These are phyloP conservation scores for Aspergillus sp. DNA, from an alignment of 2,329 filamentous ascomycete genomes.

Conservation along the genomic window DNA sequence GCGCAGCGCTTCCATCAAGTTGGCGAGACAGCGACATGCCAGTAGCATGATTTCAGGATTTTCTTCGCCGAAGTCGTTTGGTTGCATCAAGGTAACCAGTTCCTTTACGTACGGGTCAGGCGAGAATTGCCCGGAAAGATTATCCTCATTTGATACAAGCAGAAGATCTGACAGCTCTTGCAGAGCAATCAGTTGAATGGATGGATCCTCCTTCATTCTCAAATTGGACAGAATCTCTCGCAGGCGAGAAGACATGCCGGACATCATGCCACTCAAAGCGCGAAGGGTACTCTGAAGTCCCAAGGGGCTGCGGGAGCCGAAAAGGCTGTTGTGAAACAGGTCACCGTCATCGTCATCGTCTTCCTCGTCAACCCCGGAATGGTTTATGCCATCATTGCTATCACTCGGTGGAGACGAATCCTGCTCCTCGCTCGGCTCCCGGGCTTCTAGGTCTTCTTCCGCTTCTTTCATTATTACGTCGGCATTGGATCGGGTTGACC, in stretches of 20 bases:
- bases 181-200: slow-evolving; percentile 84
- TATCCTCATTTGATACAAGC: slow-evolving; percentile 93
- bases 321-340: slow-evolving; percentile 60
- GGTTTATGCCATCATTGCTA: slow-evolving; percentile 61
- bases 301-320: slow-evolving; percentile 63
- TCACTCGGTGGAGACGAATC: slow-evolving; percentile 61
- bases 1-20: slow-evolving; percentile 94
- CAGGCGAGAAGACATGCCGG: slow-evolving; percentile 74
- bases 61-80: slow-evolving; percentile 80
- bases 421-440: slow-evolving; percentile 46
- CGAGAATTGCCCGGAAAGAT: slow-evolving; percentile 89
- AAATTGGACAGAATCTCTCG: slow-evolving; percentile 74
- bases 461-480: slow-evolving; percentile 71
- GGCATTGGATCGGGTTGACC: slow-evolving; percentile 53
- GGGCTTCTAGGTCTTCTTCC: slow-evolving; percentile 51
- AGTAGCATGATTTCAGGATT: slow-evolving; percentile 97
- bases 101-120: slow-evolving; percentile 96
- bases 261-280: slow-evolving; percentile 88
- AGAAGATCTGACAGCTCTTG: slow-evolving; percentile 92
- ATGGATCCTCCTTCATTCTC: slow-evolving; percentile 78
- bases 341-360: slow-evolving; percentile 61
- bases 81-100: slow-evolving; percentile 85
- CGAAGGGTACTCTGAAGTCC: slow-evolving; percentile 77
- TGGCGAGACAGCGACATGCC: slow-evolving; percentile 91
- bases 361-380: slow-evolving; percentile 53